Evolutionary conservation across 2,329 filamentous ascomycete species (phyloP), one percentile per base, ranked within the genome.

Genomic region (Capronia americana): DNA sequence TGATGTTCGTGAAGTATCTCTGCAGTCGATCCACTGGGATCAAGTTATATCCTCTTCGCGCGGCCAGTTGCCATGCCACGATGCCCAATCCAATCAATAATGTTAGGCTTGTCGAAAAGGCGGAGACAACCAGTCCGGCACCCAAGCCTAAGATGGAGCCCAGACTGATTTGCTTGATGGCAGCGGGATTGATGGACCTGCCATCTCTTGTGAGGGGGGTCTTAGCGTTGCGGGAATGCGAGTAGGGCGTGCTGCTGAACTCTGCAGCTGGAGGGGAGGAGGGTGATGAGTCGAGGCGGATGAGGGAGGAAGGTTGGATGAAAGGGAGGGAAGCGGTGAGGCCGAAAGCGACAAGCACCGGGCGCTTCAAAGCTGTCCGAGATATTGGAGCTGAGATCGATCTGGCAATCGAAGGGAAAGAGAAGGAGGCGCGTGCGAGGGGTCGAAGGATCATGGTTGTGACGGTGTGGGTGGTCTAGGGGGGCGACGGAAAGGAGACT

Each of bases 41-140:
- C 62, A 83, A 70, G 63, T 81, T 79, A 68, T 82, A 82, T 12
- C 81, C 81, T 71, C 77, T 81, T 3, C 81, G 78, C 4, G 80
- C 81, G 32, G 79, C 79, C 74, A 82, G 80, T 79, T 82, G 79
- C 70, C 79, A 69, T 56, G 79, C 65, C 56, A 83, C 77, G 72
- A 83, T 75, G 0, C 78, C 79, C 72, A 82, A 72, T 1, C 81
- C 81, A 32, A 82, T 63, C 38, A 81, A 63, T 58, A 83, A 77
- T 8, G 80, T 79, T 72, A 83, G 69, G 20, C 76, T 79, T 61
- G 75, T 77, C 23, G 79, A 81, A 66, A 83, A 82, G 24, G 79
- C 79, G 59, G 80, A 75, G 69, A 83, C 64, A 14, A 80, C 76
- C 57, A 82, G 72, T 1, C 81, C 81, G 2, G 76, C 75, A 5